These are phyloP conservation scores for Pythium grandisporangium DNA, from an alignment of 352 stramenopile genomes.

Conservation along the genomic window DNA sequence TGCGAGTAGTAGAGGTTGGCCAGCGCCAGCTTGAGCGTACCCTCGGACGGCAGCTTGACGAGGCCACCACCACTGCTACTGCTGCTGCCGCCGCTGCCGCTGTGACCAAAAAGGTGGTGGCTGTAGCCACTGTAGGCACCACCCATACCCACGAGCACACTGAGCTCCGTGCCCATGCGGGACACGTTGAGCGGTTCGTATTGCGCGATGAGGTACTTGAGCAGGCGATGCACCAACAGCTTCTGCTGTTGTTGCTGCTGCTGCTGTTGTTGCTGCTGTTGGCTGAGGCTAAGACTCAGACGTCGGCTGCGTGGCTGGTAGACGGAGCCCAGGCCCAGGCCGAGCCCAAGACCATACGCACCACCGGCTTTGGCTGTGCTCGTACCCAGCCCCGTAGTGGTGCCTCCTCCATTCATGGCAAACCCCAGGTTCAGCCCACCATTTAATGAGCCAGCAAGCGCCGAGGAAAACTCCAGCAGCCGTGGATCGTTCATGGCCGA, in stretches of 20 bases:
- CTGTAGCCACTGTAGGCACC: constrained; percentile 18
- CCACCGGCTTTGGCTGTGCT: no score
- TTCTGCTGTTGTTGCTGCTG: no score
- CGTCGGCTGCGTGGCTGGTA: constrained; percentile 2
- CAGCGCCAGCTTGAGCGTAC: constrained; percentile 60
- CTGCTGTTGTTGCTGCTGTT: no score
- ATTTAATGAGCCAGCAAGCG: constrained; percentile 14
- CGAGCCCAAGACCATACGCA: no score
- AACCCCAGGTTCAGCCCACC: no score
- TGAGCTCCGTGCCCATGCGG: constrained; percentile 54
- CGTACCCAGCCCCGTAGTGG: no score
- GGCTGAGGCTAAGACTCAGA: constrained; percentile 5
- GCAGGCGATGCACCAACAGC: constrained; percentile 52
- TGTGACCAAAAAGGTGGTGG: constrained; percentile 4
- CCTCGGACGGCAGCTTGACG: constrained; percentile 42
- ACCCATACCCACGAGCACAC: constrained; percentile 46
- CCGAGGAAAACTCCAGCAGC: constrained; percentile 39
- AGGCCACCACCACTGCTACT: no score
- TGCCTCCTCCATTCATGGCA: no score
- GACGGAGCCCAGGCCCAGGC: no score
- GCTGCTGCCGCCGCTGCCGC: no score
- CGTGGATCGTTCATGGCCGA: constrained; percentile 30
- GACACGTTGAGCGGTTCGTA: constrained; percentile 67
- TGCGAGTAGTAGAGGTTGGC: constrained; percentile 76
- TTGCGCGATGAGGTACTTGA: constrained; percentile 72